Evolutionary conservation across 176 grass and related monocot genomes (phyloP), one percentile per base, ranked within the genome.

Genomic region (Lolium rigidum): DNA sequence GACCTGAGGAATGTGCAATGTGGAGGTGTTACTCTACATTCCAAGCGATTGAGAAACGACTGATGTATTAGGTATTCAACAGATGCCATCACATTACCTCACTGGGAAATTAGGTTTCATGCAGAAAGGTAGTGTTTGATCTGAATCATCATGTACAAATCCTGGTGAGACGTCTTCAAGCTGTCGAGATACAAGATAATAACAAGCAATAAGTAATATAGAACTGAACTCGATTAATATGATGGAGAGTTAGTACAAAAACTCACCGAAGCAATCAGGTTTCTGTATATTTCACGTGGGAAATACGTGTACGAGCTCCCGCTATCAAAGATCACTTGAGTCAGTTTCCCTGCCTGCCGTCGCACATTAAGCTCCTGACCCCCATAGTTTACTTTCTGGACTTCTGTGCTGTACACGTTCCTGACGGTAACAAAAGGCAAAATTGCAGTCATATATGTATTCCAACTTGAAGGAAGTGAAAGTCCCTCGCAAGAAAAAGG

Each of bases 291-390:
- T 58, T 95, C 86, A 18, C 76, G 72, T 44, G 96, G 96, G 62
- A 98, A 92, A 68, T 95, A 95, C 14, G 92, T 94, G 75, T 98
- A 88, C 4, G 96, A 86, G 22, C 92, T 95, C 43, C 96, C 88
- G 24, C 82, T 94, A 76, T 98, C 94, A 83, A 95, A 98, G 15
- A 95, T 88, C 21, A 95, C 79, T 80, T 85, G 91, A 31, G 91
- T 83, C 48, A 88, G 50, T 59, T 94, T 92, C 46, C 77, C 81
- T 88, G 79, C 39, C 76, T 80, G 78, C 48, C 71, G 56, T 59
- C 79, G 69, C 9, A 41, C 78, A 46, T 60, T 86, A 38, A 94
- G 76, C 73, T 94, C 88, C 79, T 88, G 74, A 77, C 84, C 79
- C 18, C 82, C 96, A 17, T 92, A 90, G 69, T 83, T 86, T 85